Evolutionary conservation across 2,329 filamentous ascomycete species (phyloP).

Genomic region (Ophiostoma pallidulum): DNA sequence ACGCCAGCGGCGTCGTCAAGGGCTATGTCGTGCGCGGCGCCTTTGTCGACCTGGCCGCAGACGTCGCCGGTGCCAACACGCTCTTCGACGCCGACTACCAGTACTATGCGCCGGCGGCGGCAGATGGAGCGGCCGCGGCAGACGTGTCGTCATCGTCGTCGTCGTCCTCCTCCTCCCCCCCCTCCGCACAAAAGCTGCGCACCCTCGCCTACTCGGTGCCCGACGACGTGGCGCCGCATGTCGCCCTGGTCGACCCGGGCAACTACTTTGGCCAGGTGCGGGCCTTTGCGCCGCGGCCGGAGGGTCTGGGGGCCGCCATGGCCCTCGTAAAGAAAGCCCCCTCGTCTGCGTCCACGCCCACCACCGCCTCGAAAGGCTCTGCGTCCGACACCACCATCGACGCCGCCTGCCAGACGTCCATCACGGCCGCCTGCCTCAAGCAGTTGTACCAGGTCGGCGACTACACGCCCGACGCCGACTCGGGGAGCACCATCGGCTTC

Average conservation of each 20-base stretch:
- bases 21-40: conserved; percentile 33
- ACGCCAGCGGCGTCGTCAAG: conserved; percentile 34
- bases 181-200: too few species aligned
- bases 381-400: conserved; percentile 12
- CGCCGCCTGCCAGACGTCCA: conserved; percentile 21
- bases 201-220: conserved; percentile 52
- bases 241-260: conserved; percentile 57
- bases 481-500: conserved; percentile 29
- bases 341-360: conserved; percentile 2
- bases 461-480: conserved; percentile 27
- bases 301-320: conserved; percentile 2
- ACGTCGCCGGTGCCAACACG: conserved; percentile 21
- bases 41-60: conserved; percentile 21
- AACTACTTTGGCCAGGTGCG: conserved; percentile 42
- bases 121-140: too few species aligned
- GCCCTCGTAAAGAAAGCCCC: background rate
- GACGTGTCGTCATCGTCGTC: conserved; percentile 10
- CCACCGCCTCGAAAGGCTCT: conserved; percentile 27
- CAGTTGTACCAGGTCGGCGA: conserved; percentile 37
- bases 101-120: conserved; percentile 17
- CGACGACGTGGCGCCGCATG: conserved; percentile 39
- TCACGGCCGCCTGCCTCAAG: conserved; percentile 40
- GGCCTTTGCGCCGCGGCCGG: conserved; percentile 9
- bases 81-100: conserved; percentile 23
- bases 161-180: too few species aligned